phyloP scores from a whole-genome alignment of 2,329 filamentous ascomycete genomes.

The Cucurbitaria berberidis region DNA sequence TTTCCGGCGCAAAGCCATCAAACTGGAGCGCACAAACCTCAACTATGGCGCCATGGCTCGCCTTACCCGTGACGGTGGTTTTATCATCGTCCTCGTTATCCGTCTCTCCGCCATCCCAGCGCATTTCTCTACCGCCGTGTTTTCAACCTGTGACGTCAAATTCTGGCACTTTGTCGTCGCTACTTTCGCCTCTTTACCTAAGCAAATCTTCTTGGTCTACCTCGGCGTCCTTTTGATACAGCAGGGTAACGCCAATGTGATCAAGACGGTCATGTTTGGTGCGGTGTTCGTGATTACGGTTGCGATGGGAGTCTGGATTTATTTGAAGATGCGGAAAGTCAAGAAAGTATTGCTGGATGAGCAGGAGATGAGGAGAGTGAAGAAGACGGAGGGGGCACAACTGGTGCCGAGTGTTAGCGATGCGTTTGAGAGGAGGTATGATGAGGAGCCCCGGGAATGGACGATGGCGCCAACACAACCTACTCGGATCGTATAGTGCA shows the following conservation, averaged over 20 bases:
- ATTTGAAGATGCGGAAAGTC: constrained; percentile 41
- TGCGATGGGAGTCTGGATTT: constrained; percentile 41
- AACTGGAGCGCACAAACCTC: constrained; percentile 44
- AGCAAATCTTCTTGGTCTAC: constrained; percentile 47
- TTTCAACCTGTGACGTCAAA: constrained; percentile 46
- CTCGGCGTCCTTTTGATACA: constrained; percentile 42
- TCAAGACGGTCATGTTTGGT: constrained; percentile 42
- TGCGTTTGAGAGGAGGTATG: constrained; percentile 22
- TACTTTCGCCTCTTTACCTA: constrained; percentile 42
- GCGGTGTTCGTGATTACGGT: constrained; percentile 38
- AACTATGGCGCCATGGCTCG: constrained; percentile 47
- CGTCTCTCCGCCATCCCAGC: constrained; percentile 43
- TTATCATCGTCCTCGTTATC: constrained; percentile 44
- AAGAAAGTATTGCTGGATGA: constrained; percentile 44
- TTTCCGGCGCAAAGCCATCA: constrained; percentile 37
- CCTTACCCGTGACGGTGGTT: constrained; percentile 43
- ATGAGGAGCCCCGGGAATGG: constrained; percentile 21
- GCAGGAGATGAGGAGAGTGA: constrained; percentile 33
- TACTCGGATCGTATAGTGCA: constrained; percentile 23
- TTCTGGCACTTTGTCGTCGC: constrained; percentile 46
- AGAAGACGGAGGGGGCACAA: constrained; percentile 23
- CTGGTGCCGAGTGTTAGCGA: constrained; percentile 25
- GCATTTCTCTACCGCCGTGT: constrained; percentile 46
- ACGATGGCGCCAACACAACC: constrained; percentile 28
- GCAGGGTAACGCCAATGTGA: constrained; percentile 27